Evolutionary conservation across 2,329 filamentous ascomycete species (phyloP).

Genomic region (Chalara sp.): DNA sequence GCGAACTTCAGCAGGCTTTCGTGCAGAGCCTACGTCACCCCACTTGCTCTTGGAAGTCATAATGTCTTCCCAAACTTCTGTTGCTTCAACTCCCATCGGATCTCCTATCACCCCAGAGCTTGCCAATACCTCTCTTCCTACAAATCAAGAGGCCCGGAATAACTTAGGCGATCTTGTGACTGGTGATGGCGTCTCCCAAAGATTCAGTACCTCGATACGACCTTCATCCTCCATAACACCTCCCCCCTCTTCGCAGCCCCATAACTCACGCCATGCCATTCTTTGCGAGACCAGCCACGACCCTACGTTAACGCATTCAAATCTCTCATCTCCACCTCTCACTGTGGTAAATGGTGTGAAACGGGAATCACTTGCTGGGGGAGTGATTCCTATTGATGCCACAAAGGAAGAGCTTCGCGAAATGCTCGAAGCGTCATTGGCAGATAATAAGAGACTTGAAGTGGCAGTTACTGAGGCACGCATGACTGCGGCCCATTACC

Average conservation of each 20-base stretch:
- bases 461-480: conserved; percentile 54
- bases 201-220: neutral
- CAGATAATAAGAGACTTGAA: conserved; percentile 48
- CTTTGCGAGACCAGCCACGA: conserved; percentile 6
- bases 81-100: conserved; percentile 17
- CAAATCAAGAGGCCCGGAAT: conserved; percentile 9
- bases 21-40: no score
- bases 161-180: no score
- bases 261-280: conserved; percentile 16
- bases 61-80: conserved; percentile 22
- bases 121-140: conserved; percentile 10
- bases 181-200: neutral
- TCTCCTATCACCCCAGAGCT: conserved; percentile 18
- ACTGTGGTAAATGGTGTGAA: conserved; percentile 19
- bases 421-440: conserved; percentile 48
- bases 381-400: conserved; percentile 33
- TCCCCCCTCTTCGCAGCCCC: conserved; percentile 54
- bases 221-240: conserved; percentile 46
- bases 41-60: neutral
- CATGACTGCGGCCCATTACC: conserved; percentile 83
- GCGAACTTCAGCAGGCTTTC: no score
- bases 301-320: conserved; percentile 13
- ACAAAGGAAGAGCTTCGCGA: conserved; percentile 47
- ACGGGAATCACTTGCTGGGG: conserved; percentile 7
- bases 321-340: conserved; percentile 23